phyloP scores from a whole-genome alignment of 441 rosid species.

The Erodium moschatum region DNA sequence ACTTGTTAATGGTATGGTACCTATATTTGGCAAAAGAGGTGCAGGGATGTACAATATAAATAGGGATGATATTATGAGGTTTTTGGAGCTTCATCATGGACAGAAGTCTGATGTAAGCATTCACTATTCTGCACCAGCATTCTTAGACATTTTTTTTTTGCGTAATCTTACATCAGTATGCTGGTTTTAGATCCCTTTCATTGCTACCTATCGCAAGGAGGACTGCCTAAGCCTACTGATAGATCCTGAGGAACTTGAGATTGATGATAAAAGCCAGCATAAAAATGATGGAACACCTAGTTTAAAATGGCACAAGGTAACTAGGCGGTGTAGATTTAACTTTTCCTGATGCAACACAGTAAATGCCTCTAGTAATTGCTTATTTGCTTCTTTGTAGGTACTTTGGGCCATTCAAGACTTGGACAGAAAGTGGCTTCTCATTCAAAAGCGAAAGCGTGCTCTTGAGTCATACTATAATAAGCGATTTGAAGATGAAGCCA shows the following conservation, averaged over 20 bases:
- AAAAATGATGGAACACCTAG: conserved; percentile 41
- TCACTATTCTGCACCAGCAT: not conserved
- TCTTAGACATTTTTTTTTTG: not conserved
- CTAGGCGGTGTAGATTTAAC: not conserved
- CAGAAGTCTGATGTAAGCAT: conserved; percentile 86
- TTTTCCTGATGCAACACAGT: not conserved
- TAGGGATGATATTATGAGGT: conserved; percentile 51
- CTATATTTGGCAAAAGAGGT: conserved; percentile 30
- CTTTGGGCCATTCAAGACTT: conserved; percentile 85
- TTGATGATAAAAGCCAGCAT: conserved; percentile 40
- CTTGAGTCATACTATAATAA: conserved; percentile 61
- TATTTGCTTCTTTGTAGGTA: conserved; percentile 38
- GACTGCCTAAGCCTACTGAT: conserved; percentile 63
- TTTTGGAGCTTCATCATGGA: conserved; percentile 64
- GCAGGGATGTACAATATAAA: conserved; percentile 24
- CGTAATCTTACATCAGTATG: conserved; percentile 2
- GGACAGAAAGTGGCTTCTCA: conserved; percentile 84
- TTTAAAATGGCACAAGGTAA: conserved; percentile 80
- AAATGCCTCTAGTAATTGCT: conserved; percentile 6
- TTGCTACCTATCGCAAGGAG: conserved; percentile 90
- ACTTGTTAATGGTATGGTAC: conserved; percentile 40
- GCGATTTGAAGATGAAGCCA: conserved; percentile 79
- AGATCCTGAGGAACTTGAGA: conserved; percentile 37
- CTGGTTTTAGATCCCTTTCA: conserved; percentile 66
- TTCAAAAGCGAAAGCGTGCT: conserved; percentile 79